A percentile compares a stretch with the other conserved stretches of the same genome.
Evolutionary conservation across 805 yeast species (phyloP).

Genomic region (Nakazawaea populi): DNA sequence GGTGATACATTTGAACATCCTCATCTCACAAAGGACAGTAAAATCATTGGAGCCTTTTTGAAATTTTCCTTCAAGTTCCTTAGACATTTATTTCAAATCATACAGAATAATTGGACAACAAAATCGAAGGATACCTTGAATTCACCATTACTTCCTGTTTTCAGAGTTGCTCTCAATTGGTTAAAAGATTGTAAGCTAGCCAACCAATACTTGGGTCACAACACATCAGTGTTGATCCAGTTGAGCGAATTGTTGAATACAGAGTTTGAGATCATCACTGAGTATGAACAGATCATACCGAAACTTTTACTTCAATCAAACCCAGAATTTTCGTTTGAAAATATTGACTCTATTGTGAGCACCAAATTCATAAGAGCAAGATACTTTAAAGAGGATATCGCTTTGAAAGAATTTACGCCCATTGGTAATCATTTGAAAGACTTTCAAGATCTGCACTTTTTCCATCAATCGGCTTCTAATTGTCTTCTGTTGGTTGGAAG

Average conservation of each 20-base stretch:
- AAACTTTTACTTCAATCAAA: slow-evolving; percentile 6
- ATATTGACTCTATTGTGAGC: slow-evolving; percentile 10
- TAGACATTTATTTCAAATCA: slow-evolving; percentile 23
- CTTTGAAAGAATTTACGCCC: slow-evolving; percentile 53
- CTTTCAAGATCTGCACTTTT: slow-evolving; percentile 50
- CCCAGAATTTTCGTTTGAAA: slow-evolving; percentile 2
- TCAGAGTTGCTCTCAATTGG: slow-evolving; percentile 47
- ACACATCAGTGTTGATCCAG: background rate
- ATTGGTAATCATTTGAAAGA: slow-evolving; percentile 51
- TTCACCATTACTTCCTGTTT: slow-evolving; percentile 25
- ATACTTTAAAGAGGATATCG: slow-evolving; percentile 60
- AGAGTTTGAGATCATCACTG: slow-evolving; percentile 11
- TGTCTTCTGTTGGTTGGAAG: slow-evolving; percentile 28
- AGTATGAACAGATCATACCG: slow-evolving; percentile 4
- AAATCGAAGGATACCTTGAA: slow-evolving; percentile 9
- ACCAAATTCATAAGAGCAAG: slow-evolving; percentile 41
- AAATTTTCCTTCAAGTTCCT: slow-evolving; percentile 36
- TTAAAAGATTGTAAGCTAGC: slow-evolving; percentile 42
- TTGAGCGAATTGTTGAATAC: slow-evolving; percentile 4
- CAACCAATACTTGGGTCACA: slow-evolving; percentile 18
- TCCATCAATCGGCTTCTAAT: slow-evolving; percentile 24
- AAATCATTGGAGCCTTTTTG: slow-evolving; percentile 25
- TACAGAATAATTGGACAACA: slow-evolving; percentile 16
- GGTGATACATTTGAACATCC: slow-evolving; percentile 2
- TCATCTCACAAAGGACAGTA: slow-evolving; percentile 17